These are phyloP conservation scores for Venturia oleaginea DNA, from an alignment of 2,329 filamentous ascomycete genomes.

Conservation along the genomic window DNA sequence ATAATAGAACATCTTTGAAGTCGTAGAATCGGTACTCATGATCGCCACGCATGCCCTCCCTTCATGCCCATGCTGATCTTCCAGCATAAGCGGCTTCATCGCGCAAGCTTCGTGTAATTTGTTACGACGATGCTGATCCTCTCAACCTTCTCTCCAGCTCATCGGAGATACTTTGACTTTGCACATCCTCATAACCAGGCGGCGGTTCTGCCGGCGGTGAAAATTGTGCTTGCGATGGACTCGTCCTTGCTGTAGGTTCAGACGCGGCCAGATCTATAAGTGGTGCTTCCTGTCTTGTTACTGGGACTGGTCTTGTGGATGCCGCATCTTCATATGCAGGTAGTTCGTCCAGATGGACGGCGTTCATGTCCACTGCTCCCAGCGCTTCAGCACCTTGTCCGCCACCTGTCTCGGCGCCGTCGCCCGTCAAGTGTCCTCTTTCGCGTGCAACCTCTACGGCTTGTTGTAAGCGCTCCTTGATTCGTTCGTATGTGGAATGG, in stretches of 20 bases:
- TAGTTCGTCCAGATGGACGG: slow-evolving; percentile 73
- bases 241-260: background rate
- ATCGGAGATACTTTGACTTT: slow-evolving; percentile 67
- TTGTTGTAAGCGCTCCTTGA: slow-evolving; percentile 76
- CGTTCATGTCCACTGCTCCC: slow-evolving; percentile 46
- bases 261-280: background rate
- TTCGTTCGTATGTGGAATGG: slow-evolving; percentile 68
- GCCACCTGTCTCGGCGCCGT: slow-evolving; percentile 24
- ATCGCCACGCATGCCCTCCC: background rate
- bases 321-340: slow-evolving; percentile 64
- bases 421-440: slow-evolving; percentile 44
- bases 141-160: slow-evolving; percentile 52
- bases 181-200: slow-evolving; percentile 85
- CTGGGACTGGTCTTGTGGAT: slow-evolving; percentile 10
- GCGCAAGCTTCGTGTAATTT: background rate
- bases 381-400: slow-evolving; percentile 31
- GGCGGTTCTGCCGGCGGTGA: slow-evolving; percentile 64
- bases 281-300: slow-evolving; percentile 3
- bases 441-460: slow-evolving; percentile 66
- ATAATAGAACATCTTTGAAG: background rate
- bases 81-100: background rate
- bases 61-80: background rate
- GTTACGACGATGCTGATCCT: background rate
- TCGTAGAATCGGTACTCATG: background rate
- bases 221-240: slow-evolving; percentile 24